Percentiles rank a stretch among this genome's conserved stretches.
These are phyloP conservation scores for Hura crepitans DNA, from an alignment of 441 rosid genomes.

Conservation along the genomic window DNA sequence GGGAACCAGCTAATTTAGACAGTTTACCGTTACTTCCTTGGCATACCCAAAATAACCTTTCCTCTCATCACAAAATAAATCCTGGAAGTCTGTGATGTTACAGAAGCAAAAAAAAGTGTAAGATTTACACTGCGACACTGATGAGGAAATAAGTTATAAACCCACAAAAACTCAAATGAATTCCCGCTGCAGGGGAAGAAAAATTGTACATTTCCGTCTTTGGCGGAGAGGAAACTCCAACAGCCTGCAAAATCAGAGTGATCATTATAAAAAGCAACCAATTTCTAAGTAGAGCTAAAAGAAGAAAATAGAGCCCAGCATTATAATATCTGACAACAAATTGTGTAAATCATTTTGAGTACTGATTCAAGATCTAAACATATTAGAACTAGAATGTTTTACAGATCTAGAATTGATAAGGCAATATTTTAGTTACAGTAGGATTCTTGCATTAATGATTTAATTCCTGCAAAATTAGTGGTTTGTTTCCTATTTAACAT, in stretches of 20 bases:
- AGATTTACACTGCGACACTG: slow-evolving; percentile 11
- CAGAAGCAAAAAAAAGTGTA: slow-evolving; percentile 5
- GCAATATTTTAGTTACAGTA: no score
- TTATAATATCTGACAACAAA: neutral
- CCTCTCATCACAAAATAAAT: slow-evolving; percentile 56
- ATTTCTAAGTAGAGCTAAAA: neutral
- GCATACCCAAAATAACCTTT: slow-evolving; percentile 63
- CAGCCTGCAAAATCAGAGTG: slow-evolving; percentile 48
- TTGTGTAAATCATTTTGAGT: neutral
- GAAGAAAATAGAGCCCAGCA: neutral
- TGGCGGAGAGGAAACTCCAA: slow-evolving; percentile 58
- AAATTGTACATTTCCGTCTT: slow-evolving; percentile 53
- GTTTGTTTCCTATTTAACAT: no score
- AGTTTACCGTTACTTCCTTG: slow-evolving; percentile 62
- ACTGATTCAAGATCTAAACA: neutral
- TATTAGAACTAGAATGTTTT: neutral
- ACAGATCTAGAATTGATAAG: no score
- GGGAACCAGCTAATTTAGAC: slow-evolving; percentile 9
- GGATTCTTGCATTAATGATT: no score
- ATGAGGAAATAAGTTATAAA: slow-evolving; percentile 10
- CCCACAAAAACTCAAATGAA: neutral
- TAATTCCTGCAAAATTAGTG: no score
- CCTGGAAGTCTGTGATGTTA: slow-evolving; percentile 47
- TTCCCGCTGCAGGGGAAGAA: neutral
- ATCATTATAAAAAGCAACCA: slow-evolving; percentile 8